Percentiles rank a stretch among this genome's conserved stretches.
phyloP scores from a whole-genome alignment of 148 eudicot species.

The Rhododendron ferrugineum region DNA sequence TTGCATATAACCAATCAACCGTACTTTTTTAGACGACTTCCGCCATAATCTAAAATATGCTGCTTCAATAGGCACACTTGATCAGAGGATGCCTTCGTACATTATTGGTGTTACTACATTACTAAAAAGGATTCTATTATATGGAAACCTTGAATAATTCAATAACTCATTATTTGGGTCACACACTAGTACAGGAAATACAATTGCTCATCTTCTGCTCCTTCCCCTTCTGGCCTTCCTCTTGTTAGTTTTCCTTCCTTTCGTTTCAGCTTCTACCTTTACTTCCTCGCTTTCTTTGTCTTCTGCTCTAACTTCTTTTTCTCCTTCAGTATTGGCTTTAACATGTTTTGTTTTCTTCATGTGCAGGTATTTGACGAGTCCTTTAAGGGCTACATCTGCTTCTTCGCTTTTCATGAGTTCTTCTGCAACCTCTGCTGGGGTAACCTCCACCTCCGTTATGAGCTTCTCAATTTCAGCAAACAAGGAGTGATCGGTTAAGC shows the following conservation, averaged over 20 bases:
- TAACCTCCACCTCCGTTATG: conserved; percentile 11
- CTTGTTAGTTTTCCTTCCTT: background rate
- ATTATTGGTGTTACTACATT: too few relatives aligned
- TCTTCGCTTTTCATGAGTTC: conserved; percentile 23
- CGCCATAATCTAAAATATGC: too few relatives aligned
- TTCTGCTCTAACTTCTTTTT: background rate
- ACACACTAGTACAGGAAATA: background rate
- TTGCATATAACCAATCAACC: background rate
- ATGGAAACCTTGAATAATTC: background rate
- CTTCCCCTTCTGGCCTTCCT: background rate
- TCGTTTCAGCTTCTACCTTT: background rate
- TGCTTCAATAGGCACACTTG: too few relatives aligned
- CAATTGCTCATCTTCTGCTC: too few relatives aligned
- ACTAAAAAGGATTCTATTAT: background rate
- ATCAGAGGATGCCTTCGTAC: too few relatives aligned
- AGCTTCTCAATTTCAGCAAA: conserved; percentile 14
- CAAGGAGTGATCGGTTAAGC: conserved; percentile 7
- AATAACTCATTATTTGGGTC: background rate
- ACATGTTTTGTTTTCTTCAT: conserved; percentile 2
- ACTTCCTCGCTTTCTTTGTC: background rate
- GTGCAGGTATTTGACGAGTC: conserved; percentile 12
- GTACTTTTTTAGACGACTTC: background rate
- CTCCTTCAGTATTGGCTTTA: background rate
- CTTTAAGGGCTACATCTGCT: conserved; percentile 12
- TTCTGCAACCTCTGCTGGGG: conserved; percentile 22